Base-by-base conservation (phyloP, 2,329 filamentous ascomycete species). In the Cryoendolithus antarcticus region DNA sequence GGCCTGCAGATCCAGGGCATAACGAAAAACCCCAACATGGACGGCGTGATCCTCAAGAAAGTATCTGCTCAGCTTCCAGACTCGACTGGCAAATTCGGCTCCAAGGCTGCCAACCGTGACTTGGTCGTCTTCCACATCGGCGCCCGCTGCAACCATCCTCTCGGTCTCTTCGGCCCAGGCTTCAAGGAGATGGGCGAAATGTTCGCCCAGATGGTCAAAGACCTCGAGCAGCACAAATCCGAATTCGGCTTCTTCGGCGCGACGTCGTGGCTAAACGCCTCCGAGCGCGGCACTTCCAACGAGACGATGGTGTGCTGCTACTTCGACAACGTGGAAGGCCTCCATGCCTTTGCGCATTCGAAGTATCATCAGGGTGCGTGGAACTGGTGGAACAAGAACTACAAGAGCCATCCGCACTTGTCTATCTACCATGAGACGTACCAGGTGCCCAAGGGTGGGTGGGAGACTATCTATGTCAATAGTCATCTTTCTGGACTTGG, bases 381-480 rank as follows among this genome's bases (percentile, higher is more conserved):
- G 71, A 62, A 68, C 34, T 74, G 66, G 65, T 71, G 65, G 53
- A 61, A 63, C 39, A 53, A 50, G 37, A 52, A 50, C 6, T 33
- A 41, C 28, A 58, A 59, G 33, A 49, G 62, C 19, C 44, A 57
- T 31, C 47, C 50, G 15, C 61, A 71, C 44, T 48, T 75, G 15
- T 63, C 63, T 4, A 67, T 75, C 45, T 75, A 62, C 44, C 73
- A 77, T 49, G 73, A 77, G 62, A 63, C 66, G 0, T 75, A 70
- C 45, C 55, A 62, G 19, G 64, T 66, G 4, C 62, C 62, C 1
- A 53, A 37, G 56, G 3, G 62, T 3, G 56, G 57, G 7, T 72
- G 69, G 55, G 72, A 77, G 62, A 66, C 59, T 2, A 59, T 75
- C 15, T 74, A 74, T 48, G 45, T 62, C 6, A 64, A 68, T 37